phyloP scores from a whole-genome alignment of 371 early-diverging fungal genomes.

The Coemansia sp. region DNA sequence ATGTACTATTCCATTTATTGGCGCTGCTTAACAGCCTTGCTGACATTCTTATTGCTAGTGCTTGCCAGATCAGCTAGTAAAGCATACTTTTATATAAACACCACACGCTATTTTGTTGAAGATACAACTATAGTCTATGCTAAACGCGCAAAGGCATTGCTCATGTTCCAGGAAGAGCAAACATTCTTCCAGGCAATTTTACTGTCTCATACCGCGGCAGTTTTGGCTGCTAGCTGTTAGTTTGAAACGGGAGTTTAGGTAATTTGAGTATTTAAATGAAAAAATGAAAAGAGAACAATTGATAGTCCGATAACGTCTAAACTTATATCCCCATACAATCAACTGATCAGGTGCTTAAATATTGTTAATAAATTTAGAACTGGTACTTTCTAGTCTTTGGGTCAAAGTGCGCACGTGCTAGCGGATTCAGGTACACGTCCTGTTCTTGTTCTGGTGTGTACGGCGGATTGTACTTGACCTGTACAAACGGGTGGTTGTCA shows the following conservation, averaged over 20 bases:
- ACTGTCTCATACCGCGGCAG: not conserved
- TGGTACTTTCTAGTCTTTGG: constrained; percentile 4
- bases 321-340: too few species aligned
- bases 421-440: constrained; percentile 60
- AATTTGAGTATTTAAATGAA: too few species aligned
- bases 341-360: too few species aligned
- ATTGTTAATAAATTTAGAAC: constrained; percentile 9
- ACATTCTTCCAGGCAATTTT: constrained; percentile 9
- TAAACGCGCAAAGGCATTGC: not conserved
- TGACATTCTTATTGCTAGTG: not conserved
- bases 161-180: constrained; percentile 7
- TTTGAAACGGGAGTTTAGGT: too few species aligned
- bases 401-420: constrained; percentile 46
- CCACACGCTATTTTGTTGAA: not conserved
- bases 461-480: constrained; percentile 83
- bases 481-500: constrained; percentile 77
- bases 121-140: not conserved
- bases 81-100: not conserved
- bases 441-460: constrained; percentile 82
- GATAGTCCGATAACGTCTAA: too few species aligned
- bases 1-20: not conserved
- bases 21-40: not conserved
- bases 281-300: too few species aligned
- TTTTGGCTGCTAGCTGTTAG: constrained; percentile 9
- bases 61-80: not conserved